Evolutionary conservation across 768 basidiomycete genomes (phyloP).

Genomic region (Phaffia australis): DNA sequence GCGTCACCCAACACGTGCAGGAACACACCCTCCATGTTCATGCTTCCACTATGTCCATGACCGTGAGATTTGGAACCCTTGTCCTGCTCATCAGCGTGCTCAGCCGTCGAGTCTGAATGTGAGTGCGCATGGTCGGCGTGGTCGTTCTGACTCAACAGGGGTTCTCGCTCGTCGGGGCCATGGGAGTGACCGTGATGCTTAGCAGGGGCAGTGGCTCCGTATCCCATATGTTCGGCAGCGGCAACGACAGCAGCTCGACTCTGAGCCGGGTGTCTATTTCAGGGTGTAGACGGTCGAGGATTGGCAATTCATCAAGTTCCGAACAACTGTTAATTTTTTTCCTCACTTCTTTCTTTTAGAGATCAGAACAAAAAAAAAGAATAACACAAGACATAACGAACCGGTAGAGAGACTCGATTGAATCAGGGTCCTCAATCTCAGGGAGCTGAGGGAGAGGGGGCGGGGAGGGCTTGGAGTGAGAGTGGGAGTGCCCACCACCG

Average conservation of each 20-base stretch:
- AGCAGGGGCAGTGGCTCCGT: constrained; percentile 28
- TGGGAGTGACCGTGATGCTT: constrained; percentile 24
- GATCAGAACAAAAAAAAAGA: too few species aligned
- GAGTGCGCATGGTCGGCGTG: not conserved
- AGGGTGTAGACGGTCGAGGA: too few species aligned
- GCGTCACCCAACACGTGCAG: constrained; percentile 66
- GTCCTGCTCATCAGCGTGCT: constrained; percentile 14
- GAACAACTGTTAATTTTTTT: too few species aligned
- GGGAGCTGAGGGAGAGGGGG: constrained; percentile 19
- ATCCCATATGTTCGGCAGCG: constrained; percentile 65
- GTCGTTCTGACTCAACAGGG: not conserved
- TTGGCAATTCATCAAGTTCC: too few species aligned
- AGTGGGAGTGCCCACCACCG: constrained; percentile 48
- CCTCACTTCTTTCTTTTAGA: too few species aligned
- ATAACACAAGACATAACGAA: too few species aligned
- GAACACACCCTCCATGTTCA: constrained; percentile 97
- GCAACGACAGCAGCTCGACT: constrained; percentile 48
- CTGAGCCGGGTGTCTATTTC: constrained; percentile 45
- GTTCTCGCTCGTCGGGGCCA: constrained; percentile 19
- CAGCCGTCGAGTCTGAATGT: not conserved
- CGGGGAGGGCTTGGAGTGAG: constrained; percentile 21
- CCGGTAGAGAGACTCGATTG: constrained; percentile 48
- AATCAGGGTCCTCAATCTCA: constrained; percentile 28
- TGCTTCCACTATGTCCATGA: constrained; percentile 44
- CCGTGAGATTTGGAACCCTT: not conserved